A percentile compares a stretch with the other conserved stretches of the same genome.
Evolutionary conservation across 352 stramenopile species (phyloP).

Genomic region (Aphanomyces invadans): DNA sequence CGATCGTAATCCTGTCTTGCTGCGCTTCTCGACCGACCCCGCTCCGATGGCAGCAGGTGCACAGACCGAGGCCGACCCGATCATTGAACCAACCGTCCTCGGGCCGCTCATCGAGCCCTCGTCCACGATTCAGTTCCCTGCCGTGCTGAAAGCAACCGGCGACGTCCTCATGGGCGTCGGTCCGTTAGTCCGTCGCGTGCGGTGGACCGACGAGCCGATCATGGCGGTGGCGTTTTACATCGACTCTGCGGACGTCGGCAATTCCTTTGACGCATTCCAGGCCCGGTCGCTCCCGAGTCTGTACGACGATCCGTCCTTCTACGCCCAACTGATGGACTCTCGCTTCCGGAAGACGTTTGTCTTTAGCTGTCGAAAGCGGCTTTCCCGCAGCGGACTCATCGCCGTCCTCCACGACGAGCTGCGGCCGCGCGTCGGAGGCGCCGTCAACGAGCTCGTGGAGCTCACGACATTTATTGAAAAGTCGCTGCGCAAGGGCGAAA

Average conservation of each 20-base stretch:
- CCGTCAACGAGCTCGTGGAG: conserved; percentile 40
- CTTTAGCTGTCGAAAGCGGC: conserved; percentile 63
- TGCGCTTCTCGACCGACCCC: not conserved
- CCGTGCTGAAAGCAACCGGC: conserved; percentile 51
- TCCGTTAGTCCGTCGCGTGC: conserved; percentile 64
- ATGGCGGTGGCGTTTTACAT: conserved; percentile 73
- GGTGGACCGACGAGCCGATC: conserved; percentile 78
- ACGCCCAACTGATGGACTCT: conserved; percentile 49
- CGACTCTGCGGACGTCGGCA: conserved; percentile 46
- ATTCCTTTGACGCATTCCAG: conserved; percentile 51
- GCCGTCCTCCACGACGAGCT: conserved; percentile 63
- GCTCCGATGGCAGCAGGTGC: too few relatives aligned
- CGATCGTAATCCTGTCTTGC: not conserved
- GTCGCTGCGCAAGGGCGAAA: conserved; percentile 72
- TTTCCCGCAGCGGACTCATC: conserved; percentile 63
- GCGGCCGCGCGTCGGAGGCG: conserved; percentile 50
- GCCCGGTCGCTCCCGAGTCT: conserved; percentile 48
- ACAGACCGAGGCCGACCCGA: not conserved
- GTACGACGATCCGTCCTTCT: conserved; percentile 67
- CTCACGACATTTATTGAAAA: conserved; percentile 76
- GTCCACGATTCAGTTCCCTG: conserved; percentile 69
- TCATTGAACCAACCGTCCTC: not conserved
- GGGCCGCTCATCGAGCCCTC: conserved; percentile 39
- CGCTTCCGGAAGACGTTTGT: conserved; percentile 71
- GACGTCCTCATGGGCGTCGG: conserved; percentile 68